Evolutionary conservation across 1,284 basidiomycete genomes (phyloP).

Genomic region (Golubevia pallescens): DNA sequence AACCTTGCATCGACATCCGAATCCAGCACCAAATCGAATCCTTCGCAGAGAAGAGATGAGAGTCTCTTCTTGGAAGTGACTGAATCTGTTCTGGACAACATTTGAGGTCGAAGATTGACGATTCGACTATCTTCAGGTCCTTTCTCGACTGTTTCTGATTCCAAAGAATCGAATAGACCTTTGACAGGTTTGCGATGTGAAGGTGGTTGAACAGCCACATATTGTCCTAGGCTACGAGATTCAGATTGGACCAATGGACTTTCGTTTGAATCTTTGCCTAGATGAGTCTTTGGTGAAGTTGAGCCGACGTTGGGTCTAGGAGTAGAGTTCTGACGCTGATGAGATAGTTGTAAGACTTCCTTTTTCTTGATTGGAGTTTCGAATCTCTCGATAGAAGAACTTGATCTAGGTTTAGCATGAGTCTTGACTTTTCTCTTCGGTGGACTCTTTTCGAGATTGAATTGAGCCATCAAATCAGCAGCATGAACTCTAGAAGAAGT

Average conservation of each 20-base stretch:
- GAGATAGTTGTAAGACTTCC: background rate
- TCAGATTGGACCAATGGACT: background rate
- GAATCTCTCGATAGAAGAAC: background rate
- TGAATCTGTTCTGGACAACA: background rate
- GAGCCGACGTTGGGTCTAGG: background rate
- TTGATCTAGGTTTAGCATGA: background rate
- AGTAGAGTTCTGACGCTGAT: background rate
- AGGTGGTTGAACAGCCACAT: background rate
- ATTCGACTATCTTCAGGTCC: background rate
- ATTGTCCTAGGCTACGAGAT: background rate
- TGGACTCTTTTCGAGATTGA: background rate
- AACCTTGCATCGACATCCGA: background rate
- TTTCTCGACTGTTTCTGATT: background rate
- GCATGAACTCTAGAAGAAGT: background rate
- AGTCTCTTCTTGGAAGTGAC: background rate
- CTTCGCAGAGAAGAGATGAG: background rate
- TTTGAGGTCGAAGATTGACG: background rate
- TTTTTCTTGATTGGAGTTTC: background rate
- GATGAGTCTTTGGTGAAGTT: background rate
- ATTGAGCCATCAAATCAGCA: background rate
- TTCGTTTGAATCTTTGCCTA: background rate
- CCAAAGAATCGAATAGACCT: background rate
- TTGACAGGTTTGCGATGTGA: background rate
- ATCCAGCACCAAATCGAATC: background rate
- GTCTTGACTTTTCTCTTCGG: background rate